Conservation (phyloP, 345 rosid genomes). For the Linum tenue region DNA sequence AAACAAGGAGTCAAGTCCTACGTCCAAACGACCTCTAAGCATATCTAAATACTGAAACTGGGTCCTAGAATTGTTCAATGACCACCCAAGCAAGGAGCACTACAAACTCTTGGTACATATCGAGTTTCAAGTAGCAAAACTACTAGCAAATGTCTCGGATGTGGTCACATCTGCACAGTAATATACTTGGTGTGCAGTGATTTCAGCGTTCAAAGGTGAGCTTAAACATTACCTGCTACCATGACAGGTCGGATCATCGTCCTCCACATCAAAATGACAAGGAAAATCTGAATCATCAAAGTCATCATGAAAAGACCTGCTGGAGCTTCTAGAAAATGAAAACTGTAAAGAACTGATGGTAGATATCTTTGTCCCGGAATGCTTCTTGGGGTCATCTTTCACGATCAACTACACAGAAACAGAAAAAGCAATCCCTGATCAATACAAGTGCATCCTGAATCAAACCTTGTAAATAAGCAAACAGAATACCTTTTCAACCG, state of each 20-base stretch:
- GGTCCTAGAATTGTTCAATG: too few species aligned
- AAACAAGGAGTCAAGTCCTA: too few species aligned
- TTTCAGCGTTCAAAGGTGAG: background rate
- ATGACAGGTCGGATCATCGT: slow-evolving; percentile 51
- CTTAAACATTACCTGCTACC: slow-evolving; percentile 46
- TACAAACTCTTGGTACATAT: too few species aligned
- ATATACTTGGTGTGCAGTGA: background rate
- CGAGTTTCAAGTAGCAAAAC: too few species aligned
- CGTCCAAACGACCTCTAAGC: too few species aligned
- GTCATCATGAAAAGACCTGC: slow-evolving; percentile 70
- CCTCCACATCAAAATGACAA: slow-evolving; percentile 75
- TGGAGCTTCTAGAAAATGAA: slow-evolving; percentile 66
- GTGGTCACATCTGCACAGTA: too few species aligned
- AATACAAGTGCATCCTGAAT: slow-evolving; percentile 1
- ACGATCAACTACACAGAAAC: slow-evolving; percentile 34
- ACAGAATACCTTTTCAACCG: slow-evolving; percentile 56
- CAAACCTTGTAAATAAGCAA: slow-evolving; percentile 5
- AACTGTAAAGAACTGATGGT: slow-evolving; percentile 42
- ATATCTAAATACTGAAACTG: too few species aligned
- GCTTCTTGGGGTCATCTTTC: slow-evolving; percentile 44
- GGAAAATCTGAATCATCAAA: slow-evolving; percentile 68
- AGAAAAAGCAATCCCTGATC: slow-evolving; percentile 5
- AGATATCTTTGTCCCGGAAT: slow-evolving; percentile 40
- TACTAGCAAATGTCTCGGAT: too few species aligned
- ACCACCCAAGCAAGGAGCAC: too few species aligned